Base-by-base conservation (phyloP, 306 rosid species). In the Dalbergia cochinchinensis region DNA sequence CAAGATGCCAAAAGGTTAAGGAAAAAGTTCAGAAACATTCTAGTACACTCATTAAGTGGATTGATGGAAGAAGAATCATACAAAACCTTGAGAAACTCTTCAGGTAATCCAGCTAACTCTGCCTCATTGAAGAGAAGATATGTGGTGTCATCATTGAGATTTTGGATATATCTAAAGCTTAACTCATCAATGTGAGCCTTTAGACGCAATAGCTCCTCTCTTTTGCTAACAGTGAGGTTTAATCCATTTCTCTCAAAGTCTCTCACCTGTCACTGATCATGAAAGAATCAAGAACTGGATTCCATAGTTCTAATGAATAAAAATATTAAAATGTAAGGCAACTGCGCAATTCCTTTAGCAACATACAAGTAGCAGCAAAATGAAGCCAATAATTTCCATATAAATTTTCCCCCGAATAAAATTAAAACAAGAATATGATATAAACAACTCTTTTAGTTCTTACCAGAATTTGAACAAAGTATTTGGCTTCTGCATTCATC, bases 251-350 rank as follows among this genome's bases (percentile, higher is more conserved):
- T 93, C 86, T 95, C 98, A 82, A 90, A 91, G 86, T 95, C 98
- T 87, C 93, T 88, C 82, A 95, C 89, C 99, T 95, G 99, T 95
- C 98, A 95, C 97, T 93, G 97, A 87, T 90, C 78, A 65, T 84
- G 87, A 85, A 84, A 89, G 83, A 89, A 95, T 95, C 92, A 95
- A 86, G 65, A 86, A 82, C 87, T 69, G 78, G 77, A 80, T 87
- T 76, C 82, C 63, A 63, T 69, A 45, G 51, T 51, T 65, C 48
- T 54, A 26, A 68, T 58, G 66, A 51, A 76, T 68, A 61, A 76
- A 35, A 71, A 71, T 71, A 78, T n/a, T 82, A 59, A 54, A 45
- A 68, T 48, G 51, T 48, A 44, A 10, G 50, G 72, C 50, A 74
- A 80, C n/a, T 22, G 26, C 41, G 53, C 62, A 70, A 77, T 35